Conservation (phyloP, 331 rosid species). For the Arachis monticola region DNA sequence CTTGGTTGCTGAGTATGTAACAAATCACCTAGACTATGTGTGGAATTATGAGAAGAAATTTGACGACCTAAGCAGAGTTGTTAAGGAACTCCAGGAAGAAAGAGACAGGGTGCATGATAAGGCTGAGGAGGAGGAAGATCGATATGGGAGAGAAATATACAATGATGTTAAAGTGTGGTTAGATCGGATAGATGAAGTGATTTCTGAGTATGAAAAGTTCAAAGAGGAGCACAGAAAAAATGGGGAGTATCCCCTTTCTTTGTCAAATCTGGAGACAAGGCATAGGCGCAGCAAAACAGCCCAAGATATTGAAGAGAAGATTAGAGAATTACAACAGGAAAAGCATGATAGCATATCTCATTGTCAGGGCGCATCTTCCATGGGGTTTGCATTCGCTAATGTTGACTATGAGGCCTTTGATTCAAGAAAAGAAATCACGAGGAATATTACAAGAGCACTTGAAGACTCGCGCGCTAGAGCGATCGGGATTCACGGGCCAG, state of each 20-base stretch:
- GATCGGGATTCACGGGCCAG: conserved; percentile 35
- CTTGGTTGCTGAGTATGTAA: background rate
- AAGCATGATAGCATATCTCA: background rate
- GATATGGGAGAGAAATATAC: background rate
- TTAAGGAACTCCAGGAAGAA: background rate
- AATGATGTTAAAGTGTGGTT: background rate
- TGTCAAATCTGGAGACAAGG: conserved; percentile 8
- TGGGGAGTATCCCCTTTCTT: background rate
- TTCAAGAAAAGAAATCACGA: background rate
- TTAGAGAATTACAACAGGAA: background rate
- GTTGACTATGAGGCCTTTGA: background rate
- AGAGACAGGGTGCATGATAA: background rate
- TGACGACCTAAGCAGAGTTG: background rate
- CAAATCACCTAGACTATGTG: background rate
- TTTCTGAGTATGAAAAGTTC: background rate
- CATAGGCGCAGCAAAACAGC: background rate
- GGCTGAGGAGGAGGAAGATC: conserved; percentile 6
- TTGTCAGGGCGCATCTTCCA: conserved; percentile 8
- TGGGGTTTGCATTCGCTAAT: background rate
- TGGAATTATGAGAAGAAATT: background rate
- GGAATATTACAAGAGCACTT: background rate
- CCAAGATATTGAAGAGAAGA: background rate
- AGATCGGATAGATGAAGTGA: background rate
- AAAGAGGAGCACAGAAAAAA: background rate
- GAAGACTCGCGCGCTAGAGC: background rate